phyloP scores from a whole-genome alignment of 2,329 filamentous ascomycete species.

The Neonectria magnoliae region DNA sequence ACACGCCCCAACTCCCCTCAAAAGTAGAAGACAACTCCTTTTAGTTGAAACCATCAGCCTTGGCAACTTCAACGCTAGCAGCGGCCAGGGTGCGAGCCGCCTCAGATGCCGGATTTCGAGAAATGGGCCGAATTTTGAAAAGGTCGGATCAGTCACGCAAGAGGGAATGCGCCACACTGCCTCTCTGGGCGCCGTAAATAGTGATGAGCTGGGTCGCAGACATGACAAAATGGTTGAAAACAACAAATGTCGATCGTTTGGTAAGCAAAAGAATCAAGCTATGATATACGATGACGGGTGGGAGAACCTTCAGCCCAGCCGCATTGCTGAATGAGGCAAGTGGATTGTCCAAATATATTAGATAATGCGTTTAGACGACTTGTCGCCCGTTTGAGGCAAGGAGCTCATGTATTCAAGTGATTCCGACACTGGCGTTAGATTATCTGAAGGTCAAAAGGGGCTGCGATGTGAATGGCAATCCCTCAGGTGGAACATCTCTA shows the following conservation, averaged over 20 bases:
- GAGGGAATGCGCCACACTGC: not conserved
- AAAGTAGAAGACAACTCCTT: not conserved
- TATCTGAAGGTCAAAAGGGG: no score
- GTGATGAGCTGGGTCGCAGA: not conserved
- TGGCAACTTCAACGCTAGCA: not conserved
- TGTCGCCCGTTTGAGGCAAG: no score
- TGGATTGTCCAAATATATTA: not conserved
- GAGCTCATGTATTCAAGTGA: no score
- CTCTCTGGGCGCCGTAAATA: not conserved
- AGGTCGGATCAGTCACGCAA: not conserved
- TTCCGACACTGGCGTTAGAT: no score
- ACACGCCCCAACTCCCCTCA: constrained; percentile 3
- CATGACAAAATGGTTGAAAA: not conserved
- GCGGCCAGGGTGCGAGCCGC: not conserved
- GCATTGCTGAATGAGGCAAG: not conserved
- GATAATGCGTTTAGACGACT: not conserved
- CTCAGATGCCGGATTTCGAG: not conserved
- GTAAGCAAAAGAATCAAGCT: not conserved
- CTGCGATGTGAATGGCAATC: no score
- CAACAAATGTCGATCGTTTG: no score
- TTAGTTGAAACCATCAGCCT: not conserved
- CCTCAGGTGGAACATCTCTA: no score
- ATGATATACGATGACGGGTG: no score
- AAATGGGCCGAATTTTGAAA: not conserved
- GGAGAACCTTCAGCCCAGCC: no score